phyloP scores from a whole-genome alignment of 2,329 filamentous ascomycete species.

The Cephalotrichum gorgonifer region DNA sequence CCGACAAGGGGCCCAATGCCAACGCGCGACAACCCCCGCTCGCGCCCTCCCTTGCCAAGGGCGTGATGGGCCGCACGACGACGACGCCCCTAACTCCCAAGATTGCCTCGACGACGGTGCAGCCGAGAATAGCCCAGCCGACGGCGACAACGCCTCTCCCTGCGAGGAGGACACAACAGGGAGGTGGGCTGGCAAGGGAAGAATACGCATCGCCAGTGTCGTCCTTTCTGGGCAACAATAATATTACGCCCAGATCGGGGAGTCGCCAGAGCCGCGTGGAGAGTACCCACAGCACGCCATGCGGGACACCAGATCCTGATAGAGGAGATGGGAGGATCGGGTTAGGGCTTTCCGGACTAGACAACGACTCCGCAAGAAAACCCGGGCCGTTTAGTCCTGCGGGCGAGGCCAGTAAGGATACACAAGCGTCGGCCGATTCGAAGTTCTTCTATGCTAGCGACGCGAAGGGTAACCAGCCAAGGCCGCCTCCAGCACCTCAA shows the following conservation, averaged over 20 bases:
- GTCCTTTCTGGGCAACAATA: slow-evolving; percentile 46
- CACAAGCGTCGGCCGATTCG: slow-evolving; percentile 28
- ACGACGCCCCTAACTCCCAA: slow-evolving; percentile 44
- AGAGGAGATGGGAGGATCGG: slow-evolving; percentile 12
- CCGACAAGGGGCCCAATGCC: slow-evolving; percentile 38
- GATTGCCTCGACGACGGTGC: slow-evolving; percentile 27
- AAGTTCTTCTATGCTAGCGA: slow-evolving; percentile 95
- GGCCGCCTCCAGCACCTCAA: slow-evolving; percentile 23
- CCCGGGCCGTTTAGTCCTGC: slow-evolving; percentile 29
- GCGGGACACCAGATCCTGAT: slow-evolving; percentile 43
- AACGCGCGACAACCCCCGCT: slow-evolving; percentile 60
- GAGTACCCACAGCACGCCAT: slow-evolving; percentile 57
- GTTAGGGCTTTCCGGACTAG: background rate
- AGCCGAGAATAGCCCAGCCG: slow-evolving; percentile 24
- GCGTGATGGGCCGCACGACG: slow-evolving; percentile 17
- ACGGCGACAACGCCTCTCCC: slow-evolving; percentile 26
- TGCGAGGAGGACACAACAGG: slow-evolving; percentile 15
- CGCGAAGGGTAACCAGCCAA: slow-evolving; percentile 36
- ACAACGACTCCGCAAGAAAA: slow-evolving; percentile 9
- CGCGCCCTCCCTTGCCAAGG: slow-evolving; percentile 49
- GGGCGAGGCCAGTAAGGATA: slow-evolving; percentile 15
- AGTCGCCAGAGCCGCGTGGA: slow-evolving; percentile 61
- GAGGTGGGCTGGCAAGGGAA: slow-evolving; percentile 23
- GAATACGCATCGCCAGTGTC: slow-evolving; percentile 42
- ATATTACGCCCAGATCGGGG: slow-evolving; percentile 71